phyloP scores from a whole-genome alignment of 2,329 filamentous ascomycete genomes.

The Exophiala xenobiotica region DNA sequence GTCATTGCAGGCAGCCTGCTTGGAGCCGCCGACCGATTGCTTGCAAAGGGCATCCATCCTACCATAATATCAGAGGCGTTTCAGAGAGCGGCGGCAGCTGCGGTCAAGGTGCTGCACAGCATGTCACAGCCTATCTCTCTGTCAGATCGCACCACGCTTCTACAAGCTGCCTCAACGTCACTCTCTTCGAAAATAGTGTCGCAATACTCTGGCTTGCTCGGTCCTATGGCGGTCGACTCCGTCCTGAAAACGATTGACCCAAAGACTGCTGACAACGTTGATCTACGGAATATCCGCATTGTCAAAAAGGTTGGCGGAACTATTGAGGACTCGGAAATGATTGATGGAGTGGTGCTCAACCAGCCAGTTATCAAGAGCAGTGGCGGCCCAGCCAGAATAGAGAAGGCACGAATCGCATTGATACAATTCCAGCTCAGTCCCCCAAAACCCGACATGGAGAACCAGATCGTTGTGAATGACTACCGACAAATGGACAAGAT shows the following conservation, averaged over 20 bases:
- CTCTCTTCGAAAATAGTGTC: slow-evolving; percentile 98
- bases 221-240: slow-evolving; percentile 97
- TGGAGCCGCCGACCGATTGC: slow-evolving; percentile 85
- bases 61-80: slow-evolving; percentile 97
- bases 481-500: slow-evolving; percentile 99
- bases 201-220: slow-evolving; percentile 90
- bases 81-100: slow-evolving; percentile 85
- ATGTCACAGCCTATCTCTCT: slow-evolving; percentile 95
- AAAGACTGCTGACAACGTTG: slow-evolving; percentile 93
- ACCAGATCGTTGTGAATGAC: slow-evolving; percentile 98
- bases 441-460: slow-evolving; percentile 99
- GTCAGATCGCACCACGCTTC: slow-evolving; percentile 80
- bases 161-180: slow-evolving; percentile 95
- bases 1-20: slow-evolving; percentile 95
- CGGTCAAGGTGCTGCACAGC: slow-evolving; percentile 84
- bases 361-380: slow-evolving; percentile 93
- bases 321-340: slow-evolving; percentile 96
- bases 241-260: slow-evolving; percentile 94
- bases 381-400: slow-evolving; percentile 85
- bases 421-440: slow-evolving; percentile 99
- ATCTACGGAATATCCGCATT: slow-evolving; percentile 93
- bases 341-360: slow-evolving; percentile 89
- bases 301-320: slow-evolving; percentile 97
- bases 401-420: slow-evolving; percentile 94
- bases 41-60: slow-evolving; percentile 92